Conservation (phyloP, 139 green algal species). For the Nannochloris sp. region DNA sequence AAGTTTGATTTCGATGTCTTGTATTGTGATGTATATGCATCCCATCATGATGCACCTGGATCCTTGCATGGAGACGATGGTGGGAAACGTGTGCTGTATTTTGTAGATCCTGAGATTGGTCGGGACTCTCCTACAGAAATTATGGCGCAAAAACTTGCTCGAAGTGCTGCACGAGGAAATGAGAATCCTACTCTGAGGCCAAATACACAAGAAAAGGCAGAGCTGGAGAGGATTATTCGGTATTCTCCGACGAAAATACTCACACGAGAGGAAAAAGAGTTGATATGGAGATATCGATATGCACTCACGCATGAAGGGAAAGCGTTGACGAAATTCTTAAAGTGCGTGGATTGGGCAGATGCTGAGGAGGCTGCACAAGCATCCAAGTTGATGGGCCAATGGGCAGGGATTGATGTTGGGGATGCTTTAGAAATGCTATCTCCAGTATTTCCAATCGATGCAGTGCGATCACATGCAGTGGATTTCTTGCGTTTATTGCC, state of each 20-base stretch:
- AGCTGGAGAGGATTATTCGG: slow-evolving; percentile 38
- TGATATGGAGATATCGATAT: slow-evolving; percentile 87
- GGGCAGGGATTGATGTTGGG: slow-evolving; percentile 71
- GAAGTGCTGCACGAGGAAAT: slow-evolving; percentile 50
- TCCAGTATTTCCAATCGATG: slow-evolving; percentile 64
- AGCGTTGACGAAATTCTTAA: slow-evolving; percentile 63
- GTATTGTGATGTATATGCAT: too few species aligned
- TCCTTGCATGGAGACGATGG: background rate
- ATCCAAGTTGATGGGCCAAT: slow-evolving; percentile 72
- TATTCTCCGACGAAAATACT: slow-evolving; percentile 55
- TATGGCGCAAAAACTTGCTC: slow-evolving; percentile 88
- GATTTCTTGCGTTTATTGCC: slow-evolving; percentile 51
- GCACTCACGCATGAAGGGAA: slow-evolving; percentile 55
- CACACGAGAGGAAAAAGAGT: slow-evolving; percentile 37
- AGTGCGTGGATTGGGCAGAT: slow-evolving; percentile 89
- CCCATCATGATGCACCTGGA: slow-evolving; percentile 1
- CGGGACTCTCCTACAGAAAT: slow-evolving; percentile 77
- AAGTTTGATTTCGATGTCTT: too few species aligned
- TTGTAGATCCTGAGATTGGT: slow-evolving; percentile 69
- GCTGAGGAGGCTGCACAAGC: slow-evolving; percentile 63
- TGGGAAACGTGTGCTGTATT: slow-evolving; percentile 25
- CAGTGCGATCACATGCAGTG: slow-evolving; percentile 65
- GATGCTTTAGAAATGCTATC: slow-evolving; percentile 92
- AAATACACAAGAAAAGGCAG: slow-evolving; percentile 57
- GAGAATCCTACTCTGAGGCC: slow-evolving; percentile 77